Evolutionary conservation across 148 eudicot genomes (phyloP).

Genomic region (Chenopodium suecicum): DNA sequence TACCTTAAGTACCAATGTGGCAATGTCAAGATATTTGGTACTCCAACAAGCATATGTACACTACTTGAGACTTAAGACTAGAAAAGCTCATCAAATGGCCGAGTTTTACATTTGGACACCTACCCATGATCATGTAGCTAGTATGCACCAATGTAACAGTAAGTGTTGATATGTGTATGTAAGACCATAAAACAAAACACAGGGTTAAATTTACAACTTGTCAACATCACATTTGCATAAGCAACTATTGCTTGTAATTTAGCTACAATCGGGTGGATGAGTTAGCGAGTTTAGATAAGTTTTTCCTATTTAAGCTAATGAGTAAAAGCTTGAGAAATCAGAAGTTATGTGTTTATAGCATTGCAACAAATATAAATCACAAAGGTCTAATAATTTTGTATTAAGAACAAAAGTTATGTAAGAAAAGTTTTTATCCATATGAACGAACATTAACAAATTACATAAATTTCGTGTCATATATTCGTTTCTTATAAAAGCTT

Average conservation of each 20-base stretch:
- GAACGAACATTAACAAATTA: background rate
- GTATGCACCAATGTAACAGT: background rate
- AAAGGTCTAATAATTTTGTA: constrained; percentile 20
- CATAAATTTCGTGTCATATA: background rate
- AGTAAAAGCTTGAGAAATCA: background rate
- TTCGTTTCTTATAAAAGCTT: constrained; percentile 9
- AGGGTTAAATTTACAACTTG: background rate
- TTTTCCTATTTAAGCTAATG: constrained; percentile 27
- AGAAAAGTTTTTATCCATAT: constrained; percentile 14
- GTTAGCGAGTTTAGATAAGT: background rate
- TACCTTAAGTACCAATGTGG: background rate
- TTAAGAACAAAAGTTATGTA: constrained; percentile 19
- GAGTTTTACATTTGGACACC: background rate
- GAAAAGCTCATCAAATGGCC: background rate
- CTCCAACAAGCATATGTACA: background rate
- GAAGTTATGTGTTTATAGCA: constrained; percentile 4
- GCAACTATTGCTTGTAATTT: background rate
- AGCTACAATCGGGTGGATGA: background rate
- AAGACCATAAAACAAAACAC: too few relatives aligned
- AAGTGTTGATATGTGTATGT: background rate
- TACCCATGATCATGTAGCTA: background rate
- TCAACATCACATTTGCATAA: background rate
- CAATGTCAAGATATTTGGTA: background rate
- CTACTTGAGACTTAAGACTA: too few relatives aligned
- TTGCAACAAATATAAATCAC: constrained; percentile 23